phyloP scores from a whole-genome alignment of 257 asterid species.

The Leptodermis oblonga region DNA sequence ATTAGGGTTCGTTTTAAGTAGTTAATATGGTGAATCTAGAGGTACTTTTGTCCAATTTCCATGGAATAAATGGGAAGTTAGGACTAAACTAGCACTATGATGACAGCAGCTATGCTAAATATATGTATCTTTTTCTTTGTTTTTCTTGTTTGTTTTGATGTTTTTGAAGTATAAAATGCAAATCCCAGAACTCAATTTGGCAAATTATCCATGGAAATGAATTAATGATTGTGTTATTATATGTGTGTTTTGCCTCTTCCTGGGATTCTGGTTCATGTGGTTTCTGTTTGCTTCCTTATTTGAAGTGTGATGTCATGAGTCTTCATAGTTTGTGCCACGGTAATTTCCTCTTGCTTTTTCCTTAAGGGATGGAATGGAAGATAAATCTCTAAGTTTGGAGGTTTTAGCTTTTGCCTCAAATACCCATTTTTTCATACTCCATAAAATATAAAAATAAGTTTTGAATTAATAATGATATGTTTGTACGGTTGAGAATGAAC shows the following conservation, averaged over 20 bases:
- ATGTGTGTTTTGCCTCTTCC: no score
- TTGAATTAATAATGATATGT: no score
- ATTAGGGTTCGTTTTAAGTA: background rate
- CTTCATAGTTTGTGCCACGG: constrained; percentile 28
- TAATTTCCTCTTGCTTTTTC: constrained; percentile 20
- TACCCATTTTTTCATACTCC: background rate
- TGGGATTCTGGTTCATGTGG: background rate
- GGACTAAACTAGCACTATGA: background rate
- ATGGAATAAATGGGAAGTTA: background rate
- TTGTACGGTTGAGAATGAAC: no score
- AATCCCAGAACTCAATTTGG: background rate
- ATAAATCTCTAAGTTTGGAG: background rate
- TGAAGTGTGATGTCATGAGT: constrained; percentile 26
- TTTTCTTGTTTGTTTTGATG: background rate
- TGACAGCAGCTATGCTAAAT: background rate
- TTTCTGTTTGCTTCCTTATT: background rate
- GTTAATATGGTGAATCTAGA: background rate
- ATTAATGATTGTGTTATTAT: no score
- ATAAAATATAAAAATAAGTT: no score
- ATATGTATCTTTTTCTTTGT: constrained; percentile 1
- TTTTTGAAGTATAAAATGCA: background rate
- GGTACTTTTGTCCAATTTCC: background rate
- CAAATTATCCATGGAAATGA: no score
- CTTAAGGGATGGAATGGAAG: constrained; percentile 10
- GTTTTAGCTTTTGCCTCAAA: background rate